These are phyloP conservation scores for Ocimum tenuiflorum DNA, from an alignment of 257 asterid species.

Conservation along the genomic window DNA sequence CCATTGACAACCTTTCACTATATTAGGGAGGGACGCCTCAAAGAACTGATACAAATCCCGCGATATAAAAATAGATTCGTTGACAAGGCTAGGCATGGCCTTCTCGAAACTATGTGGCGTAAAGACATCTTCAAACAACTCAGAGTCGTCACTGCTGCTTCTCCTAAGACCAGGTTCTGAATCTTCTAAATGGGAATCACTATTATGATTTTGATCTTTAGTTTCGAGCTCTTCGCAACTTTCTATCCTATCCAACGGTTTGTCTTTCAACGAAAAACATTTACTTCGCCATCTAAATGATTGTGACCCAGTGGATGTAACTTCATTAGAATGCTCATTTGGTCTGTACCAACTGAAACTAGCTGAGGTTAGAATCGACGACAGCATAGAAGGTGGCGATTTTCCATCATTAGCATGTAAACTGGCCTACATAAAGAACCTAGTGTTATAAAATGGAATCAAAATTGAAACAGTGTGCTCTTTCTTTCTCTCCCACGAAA, in stretches of 20 bases:
- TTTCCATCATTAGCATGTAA: not conserved
- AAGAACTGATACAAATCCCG: constrained; percentile 64
- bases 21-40: constrained; percentile 83
- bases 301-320: constrained; percentile 36
- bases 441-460: constrained; percentile 1
- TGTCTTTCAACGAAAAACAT: constrained; percentile 55
- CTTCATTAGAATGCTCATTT: constrained; percentile 25
- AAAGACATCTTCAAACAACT: constrained; percentile 57
- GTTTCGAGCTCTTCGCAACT: constrained; percentile 21
- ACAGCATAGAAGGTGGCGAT: constrained; percentile 35
- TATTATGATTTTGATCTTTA: constrained; percentile 18
- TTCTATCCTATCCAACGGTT: constrained; percentile 53
- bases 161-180: constrained; percentile 48
- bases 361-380: constrained; percentile 54
- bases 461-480: not conserved
- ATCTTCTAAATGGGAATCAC: constrained; percentile 25
- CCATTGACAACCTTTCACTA: constrained; percentile 93
- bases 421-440: not conserved
- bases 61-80: constrained; percentile 63
- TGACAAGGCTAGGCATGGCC: constrained; percentile 46
- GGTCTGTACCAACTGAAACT: constrained; percentile 48
- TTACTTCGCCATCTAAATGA: constrained; percentile 69
- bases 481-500: too few species aligned
- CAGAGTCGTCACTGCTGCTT: constrained; percentile 47
- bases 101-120: constrained; percentile 42